Evolutionary conservation across 148 eudicot species (phyloP), one percentile per base, ranked within the genome.

Genomic region (Cornus florida): DNA sequence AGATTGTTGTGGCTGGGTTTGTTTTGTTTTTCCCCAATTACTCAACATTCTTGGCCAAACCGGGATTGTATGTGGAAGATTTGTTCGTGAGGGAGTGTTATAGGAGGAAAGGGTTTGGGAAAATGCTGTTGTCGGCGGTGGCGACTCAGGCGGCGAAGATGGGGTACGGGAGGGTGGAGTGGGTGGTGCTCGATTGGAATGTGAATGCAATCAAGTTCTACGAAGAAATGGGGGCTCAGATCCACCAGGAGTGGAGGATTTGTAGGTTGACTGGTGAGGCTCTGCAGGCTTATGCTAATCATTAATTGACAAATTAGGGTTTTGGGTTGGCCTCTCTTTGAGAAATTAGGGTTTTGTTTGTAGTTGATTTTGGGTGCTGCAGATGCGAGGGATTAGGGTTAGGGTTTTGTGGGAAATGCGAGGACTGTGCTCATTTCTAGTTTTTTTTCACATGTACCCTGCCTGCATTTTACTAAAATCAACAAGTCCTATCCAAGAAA

Each of bases 121-220:
- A 83, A 60, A 77, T 90, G 87, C 65, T 94, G 66, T 72, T 94
- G 74, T 79, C 91, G 24, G 97, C 93, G 0, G 98, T 94, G 71
- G 98, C 93, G 28, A 75, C 78, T 28, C 90, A 88, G 82, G 98
- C 98, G 43, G 94, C 86, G 10, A 84, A 69, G 75, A 75, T 94
- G 84, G 97, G 91, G 56, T 94, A 86, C 60, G 94, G 93, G 19
- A 83, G 97, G 46, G 93, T 94, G 57, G 98, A 94, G 72, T 94
- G 98, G 98, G 89, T 86, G 43, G 98, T 94, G 66, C 66, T 60
- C 2, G 66, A 60, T 17, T 60, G 66, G 66, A 60, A 60, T 60
- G 66, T 60, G 66, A 92, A 92, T 83, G 98, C 98, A 1, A 91
- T 92, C 6, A 80, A 57, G 75, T 94, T 94, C 53, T 92, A 94